A percentile compares a stretch with the other conserved stretches of the same genome.
Evolutionary conservation across 2,329 filamentous ascomycete genomes (phyloP).

Genomic region (Aspergillus sclerotialis): DNA sequence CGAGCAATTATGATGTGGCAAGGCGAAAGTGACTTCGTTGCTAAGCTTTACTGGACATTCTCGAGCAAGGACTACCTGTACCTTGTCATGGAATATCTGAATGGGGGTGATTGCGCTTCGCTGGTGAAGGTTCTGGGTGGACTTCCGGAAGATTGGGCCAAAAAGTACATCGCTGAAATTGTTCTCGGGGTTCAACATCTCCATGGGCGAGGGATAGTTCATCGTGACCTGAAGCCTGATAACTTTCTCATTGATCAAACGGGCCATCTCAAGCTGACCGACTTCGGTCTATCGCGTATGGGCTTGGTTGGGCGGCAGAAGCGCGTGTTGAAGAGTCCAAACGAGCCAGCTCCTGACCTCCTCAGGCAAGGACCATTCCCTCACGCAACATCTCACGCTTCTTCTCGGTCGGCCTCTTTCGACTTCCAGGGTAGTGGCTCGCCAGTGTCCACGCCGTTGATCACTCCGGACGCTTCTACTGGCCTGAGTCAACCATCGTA

Average conservation of each 20-base stretch:
- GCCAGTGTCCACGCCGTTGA: conserved; percentile 75
- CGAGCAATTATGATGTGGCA: conserved; percentile 99
- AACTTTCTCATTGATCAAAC: conserved; percentile 96
- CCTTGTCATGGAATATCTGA: conserved; percentile 97
- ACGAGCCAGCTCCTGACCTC: conserved; percentile 84
- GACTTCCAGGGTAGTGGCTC: conserved; percentile 78
- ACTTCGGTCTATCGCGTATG: conserved; percentile 96
- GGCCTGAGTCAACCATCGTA: conserved; percentile 82
- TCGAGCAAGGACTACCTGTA: conserved; percentile 99
- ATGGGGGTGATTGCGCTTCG: conserved; percentile 93
- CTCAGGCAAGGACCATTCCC: conserved; percentile 89
- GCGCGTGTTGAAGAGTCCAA: conserved; percentile 69
- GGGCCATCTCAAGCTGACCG: conserved; percentile 91
- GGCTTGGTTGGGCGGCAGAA: conserved; percentile 95
- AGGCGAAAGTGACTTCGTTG: conserved; percentile 96
- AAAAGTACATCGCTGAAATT: conserved; percentile 94
- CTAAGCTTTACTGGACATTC: conserved; percentile 99
- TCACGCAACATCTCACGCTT: conserved; percentile 74
- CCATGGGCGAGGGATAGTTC: conserved; percentile 89
- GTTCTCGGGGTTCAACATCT: conserved; percentile 95
- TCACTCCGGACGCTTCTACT: conserved; percentile 67
- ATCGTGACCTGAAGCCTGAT: conserved; percentile 93
- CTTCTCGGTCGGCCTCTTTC: conserved; percentile 88
- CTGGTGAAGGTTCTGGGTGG: conserved; percentile 90
- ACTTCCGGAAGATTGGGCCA: conserved; percentile 93